phyloP scores from a whole-genome alignment of 331 rosid species.

The Acacia concinna region DNA sequence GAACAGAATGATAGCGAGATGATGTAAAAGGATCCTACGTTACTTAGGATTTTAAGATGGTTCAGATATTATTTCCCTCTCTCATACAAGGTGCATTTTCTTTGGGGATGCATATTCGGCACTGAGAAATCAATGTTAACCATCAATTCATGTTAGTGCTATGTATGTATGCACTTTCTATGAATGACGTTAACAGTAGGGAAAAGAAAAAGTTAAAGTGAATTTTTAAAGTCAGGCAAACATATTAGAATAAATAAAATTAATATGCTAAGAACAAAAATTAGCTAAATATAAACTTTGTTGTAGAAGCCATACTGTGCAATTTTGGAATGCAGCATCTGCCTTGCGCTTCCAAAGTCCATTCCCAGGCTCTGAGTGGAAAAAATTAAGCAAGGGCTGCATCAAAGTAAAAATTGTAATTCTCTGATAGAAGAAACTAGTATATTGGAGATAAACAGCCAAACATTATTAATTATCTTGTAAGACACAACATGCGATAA shows the following conservation, averaged over 20 bases:
- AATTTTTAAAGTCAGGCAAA: not conserved
- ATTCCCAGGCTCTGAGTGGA: conserved; percentile 80
- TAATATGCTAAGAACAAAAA: not conserved
- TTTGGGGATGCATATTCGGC: not conserved
- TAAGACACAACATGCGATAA: conserved; percentile 10
- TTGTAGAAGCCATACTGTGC: conserved; percentile 57
- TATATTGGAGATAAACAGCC: conserved; percentile 12
- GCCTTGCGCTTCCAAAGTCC: conserved; percentile 97
- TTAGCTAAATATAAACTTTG: conserved; percentile 1
- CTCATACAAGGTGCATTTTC: not conserved
- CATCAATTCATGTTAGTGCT: not conserved
- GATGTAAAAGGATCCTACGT: not conserved
- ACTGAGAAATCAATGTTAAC: not conserved
- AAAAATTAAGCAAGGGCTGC: conserved; percentile 86
- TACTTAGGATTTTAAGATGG: not conserved
- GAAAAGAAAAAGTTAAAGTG: not conserved
- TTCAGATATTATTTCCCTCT: not conserved
- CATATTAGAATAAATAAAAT: not conserved
- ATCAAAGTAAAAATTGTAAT: conserved; percentile 21
- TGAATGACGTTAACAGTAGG: not conserved
- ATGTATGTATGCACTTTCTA: not conserved
- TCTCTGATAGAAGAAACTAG: conserved; percentile 18
- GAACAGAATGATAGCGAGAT: not conserved
- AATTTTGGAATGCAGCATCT: conserved; percentile 73
- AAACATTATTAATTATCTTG: conserved; percentile 15